Evolutionary conservation across 2,329 filamentous ascomycete species (phyloP), one percentile per base, ranked within the genome.

Genomic region (Pezicula carpinea): DNA sequence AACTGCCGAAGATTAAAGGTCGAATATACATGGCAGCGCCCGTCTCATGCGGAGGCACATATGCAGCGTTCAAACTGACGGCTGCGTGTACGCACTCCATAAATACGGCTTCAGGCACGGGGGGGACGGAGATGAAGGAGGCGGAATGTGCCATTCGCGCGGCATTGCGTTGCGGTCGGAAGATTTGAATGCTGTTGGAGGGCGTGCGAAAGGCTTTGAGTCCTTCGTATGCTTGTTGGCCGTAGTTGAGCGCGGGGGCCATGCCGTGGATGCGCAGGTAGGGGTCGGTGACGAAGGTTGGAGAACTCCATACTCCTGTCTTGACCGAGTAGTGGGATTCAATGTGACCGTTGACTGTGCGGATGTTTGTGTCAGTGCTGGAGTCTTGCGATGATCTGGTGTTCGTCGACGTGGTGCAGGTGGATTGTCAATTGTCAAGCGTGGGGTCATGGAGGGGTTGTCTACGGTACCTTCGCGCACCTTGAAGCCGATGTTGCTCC

Each of bases 161-260:
- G 32, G 91, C 93, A 66, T 97, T 97, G 64, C 85, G 82, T 61
- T 84, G 77, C 0, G 92, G 88, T 4, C 92, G 86, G 80, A 97
- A 97, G 66, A 97, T 80, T 64, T 83, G 81, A 70, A 97, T 91
- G 50, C 71, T 69, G 50, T 74, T 65, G 66, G 86, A 80, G 15
- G 89, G 87, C 2, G 77, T 74, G 53, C 92, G 89, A 78, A 96
- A 96, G 46, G 92, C 91, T 70, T 97, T 97, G 66, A 97, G 82
- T n/a, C 93, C 93, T 67, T 99, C 93, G 74, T 95, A 99, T 60
- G 89, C 92, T 72, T 97, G 93, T 65, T 96, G 90, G 49, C 92
- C 90, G 68, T 99, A 99, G 77, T 99, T 99, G 55, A 97, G 80
- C 36, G 83, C 92, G 0, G 93, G 91, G 0, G 91, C 85, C 88